Percentiles rank a stretch among this genome's conserved stretches.
These are phyloP conservation scores for Globisporangium irregulare DNA, from an alignment of 352 stramenopile species.

Conservation along the genomic window DNA sequence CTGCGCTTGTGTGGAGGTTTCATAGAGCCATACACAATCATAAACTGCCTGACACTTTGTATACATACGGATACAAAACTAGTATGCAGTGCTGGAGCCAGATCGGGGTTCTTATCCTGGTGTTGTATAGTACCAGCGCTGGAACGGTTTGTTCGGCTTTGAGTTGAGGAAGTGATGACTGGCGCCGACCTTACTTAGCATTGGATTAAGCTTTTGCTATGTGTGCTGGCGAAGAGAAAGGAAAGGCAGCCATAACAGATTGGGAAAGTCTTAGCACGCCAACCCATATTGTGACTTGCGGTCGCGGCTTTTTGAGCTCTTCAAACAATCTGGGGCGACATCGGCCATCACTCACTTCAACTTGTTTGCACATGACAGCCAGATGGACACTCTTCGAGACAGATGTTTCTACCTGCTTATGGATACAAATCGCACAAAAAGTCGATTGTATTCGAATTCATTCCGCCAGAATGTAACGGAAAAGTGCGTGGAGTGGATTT, in stretches of 20 bases:
- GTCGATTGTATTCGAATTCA: background rate
- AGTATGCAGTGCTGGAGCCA: background rate
- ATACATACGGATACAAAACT: background rate
- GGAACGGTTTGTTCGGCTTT: background rate
- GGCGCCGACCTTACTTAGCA: background rate
- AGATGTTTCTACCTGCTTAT: background rate
- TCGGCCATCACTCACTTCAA: constrained; percentile 1
- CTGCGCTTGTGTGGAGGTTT: background rate
- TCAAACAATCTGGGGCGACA: background rate
- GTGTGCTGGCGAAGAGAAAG: background rate
- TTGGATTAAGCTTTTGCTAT: background rate
- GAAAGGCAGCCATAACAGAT: background rate
- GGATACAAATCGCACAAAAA: background rate
- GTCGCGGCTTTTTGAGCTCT: background rate
- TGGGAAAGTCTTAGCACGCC: background rate
- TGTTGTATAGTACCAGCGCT: background rate
- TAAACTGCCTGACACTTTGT: background rate
- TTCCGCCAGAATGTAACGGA: background rate
- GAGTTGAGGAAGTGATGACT: no score
- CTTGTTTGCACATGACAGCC: background rate
- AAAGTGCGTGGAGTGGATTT: background rate
- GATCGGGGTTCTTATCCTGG: no score
- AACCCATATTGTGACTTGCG: background rate
- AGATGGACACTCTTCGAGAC: background rate
- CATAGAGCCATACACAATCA: background rate